These are phyloP conservation scores for Sphagnum contortum DNA, from an alignment of 225 moss, liverwort and hornwort species.

Conservation along the genomic window DNA sequence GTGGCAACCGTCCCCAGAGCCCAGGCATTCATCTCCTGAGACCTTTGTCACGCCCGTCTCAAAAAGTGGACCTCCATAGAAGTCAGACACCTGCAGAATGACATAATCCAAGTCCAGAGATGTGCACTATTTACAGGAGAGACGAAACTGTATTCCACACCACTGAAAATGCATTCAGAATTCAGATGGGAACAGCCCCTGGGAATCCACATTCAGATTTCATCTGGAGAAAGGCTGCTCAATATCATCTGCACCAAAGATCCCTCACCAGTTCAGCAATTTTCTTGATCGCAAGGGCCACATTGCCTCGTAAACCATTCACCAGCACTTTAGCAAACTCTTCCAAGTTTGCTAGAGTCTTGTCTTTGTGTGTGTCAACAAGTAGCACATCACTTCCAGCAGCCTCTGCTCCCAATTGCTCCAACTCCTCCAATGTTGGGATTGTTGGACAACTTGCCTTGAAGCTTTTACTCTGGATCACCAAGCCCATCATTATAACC, in stretches of 20 bases:
- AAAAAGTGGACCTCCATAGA: conserved; percentile 88
- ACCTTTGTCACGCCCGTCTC: conserved; percentile 69
- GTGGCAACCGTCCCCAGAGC: conserved; percentile 28
- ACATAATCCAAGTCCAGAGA: background rate
- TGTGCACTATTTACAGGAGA: too few relatives aligned
- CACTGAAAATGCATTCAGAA: too few relatives aligned
- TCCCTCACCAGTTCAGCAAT: conserved; percentile 83
- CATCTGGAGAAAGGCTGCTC: too few relatives aligned
- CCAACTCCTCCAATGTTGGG: conserved; percentile 75
- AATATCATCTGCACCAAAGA: background rate
- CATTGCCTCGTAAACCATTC: conserved; percentile 60
- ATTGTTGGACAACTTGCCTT: conserved; percentile 61
- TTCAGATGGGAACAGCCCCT: too few relatives aligned
- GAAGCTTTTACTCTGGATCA: conserved; percentile 65
- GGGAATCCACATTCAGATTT: too few relatives aligned
- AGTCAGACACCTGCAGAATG: conserved; percentile 71
- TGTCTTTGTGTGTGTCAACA: conserved; percentile 68
- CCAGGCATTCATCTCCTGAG: conserved; percentile 36
- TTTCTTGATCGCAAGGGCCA: conserved; percentile 68
- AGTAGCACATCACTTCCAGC: conserved; percentile 63
- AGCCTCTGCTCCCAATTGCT: conserved; percentile 43
- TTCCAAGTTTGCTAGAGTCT: conserved; percentile 59
- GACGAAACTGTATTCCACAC: too few relatives aligned
- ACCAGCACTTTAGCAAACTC: conserved; percentile 63
- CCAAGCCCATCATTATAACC: background rate